Evolutionary conservation across 371 early-diverging fungal genomes (phyloP).

Genomic region (Syncephalis fuscata): DNA sequence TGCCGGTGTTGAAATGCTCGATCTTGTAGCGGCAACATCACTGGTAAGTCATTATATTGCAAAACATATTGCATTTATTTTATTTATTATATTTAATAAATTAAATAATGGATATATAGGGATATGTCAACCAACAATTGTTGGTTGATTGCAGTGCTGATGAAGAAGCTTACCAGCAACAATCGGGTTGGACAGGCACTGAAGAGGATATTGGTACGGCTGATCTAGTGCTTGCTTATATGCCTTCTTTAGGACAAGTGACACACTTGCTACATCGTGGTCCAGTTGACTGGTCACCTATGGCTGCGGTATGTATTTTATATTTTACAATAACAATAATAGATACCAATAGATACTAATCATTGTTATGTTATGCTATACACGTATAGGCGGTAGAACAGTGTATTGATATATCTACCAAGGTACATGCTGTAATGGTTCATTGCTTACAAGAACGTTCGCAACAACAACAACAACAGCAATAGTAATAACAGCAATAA

Average conservation of each 20-base stretch:
- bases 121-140: background rate
- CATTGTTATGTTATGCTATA: background rate
- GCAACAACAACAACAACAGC: no score
- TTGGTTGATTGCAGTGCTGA: background rate
- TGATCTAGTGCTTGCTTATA: slow-evolving; percentile 57
- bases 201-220: slow-evolving; percentile 58
- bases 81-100: slow-evolving; percentile 19
- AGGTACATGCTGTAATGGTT: slow-evolving; percentile 63
- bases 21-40: slow-evolving; percentile 73
- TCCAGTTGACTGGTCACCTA: slow-evolving; percentile 26
- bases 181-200: slow-evolving; percentile 37
- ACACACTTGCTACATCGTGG: slow-evolving; percentile 80
- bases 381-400: slow-evolving; percentile 66
- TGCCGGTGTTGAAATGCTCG: slow-evolving; percentile 89
- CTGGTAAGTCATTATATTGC: slow-evolving; percentile 25
- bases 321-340: slow-evolving; percentile 5
- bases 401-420: slow-evolving; percentile 68
- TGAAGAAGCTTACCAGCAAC: background rate
- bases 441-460: no score
- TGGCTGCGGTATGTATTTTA: slow-evolving; percentile 22
- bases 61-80: slow-evolving; percentile 6
- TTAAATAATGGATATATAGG: slow-evolving; percentile 18
- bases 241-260: slow-evolving; percentile 77
- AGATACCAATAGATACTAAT: background rate
- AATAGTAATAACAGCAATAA: no score